These are phyloP conservation scores for Russula foetens DNA, from an alignment of 768 basidiomycete species.

Conservation along the genomic window DNA sequence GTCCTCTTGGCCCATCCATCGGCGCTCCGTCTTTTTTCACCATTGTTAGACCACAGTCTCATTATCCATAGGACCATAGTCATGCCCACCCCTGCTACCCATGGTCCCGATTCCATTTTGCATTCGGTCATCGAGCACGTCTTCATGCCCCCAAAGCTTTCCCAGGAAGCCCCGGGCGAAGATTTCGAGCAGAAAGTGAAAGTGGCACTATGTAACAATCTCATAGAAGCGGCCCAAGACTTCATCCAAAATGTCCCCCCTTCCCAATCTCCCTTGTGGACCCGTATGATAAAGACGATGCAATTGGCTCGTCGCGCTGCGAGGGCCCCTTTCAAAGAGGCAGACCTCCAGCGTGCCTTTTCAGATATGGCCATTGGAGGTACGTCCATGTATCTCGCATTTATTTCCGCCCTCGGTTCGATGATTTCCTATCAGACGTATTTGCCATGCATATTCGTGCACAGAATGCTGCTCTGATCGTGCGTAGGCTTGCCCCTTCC, in stretches of 20 bases:
- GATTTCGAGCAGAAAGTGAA: neutral
- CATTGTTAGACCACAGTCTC: no score
- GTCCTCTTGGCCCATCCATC: no score
- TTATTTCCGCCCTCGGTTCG: no score
- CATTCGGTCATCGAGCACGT: conserved; percentile 2
- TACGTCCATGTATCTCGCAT: neutral
- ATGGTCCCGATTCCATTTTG: neutral
- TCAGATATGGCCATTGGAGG: neutral
- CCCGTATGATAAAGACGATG: neutral
- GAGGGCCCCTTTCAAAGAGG: neutral
- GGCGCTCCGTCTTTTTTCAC: no score
- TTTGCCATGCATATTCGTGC: neutral
- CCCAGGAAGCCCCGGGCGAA: conserved; percentile 1
- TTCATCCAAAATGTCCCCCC: neutral
- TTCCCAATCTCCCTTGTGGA: neutral
- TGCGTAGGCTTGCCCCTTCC: neutral
- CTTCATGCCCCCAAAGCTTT: conserved; percentile 10
- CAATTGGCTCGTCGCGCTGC: neutral
- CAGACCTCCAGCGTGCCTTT: neutral
- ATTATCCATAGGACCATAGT: no score
- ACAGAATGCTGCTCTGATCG: neutral
- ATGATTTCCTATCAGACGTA: neutral
- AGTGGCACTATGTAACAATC: neutral
- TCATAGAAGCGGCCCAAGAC: neutral
- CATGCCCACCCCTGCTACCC: neutral